phyloP scores from a whole-genome alignment of 768 basidiomycete genomes.

The Neoboletus magnificus region DNA sequence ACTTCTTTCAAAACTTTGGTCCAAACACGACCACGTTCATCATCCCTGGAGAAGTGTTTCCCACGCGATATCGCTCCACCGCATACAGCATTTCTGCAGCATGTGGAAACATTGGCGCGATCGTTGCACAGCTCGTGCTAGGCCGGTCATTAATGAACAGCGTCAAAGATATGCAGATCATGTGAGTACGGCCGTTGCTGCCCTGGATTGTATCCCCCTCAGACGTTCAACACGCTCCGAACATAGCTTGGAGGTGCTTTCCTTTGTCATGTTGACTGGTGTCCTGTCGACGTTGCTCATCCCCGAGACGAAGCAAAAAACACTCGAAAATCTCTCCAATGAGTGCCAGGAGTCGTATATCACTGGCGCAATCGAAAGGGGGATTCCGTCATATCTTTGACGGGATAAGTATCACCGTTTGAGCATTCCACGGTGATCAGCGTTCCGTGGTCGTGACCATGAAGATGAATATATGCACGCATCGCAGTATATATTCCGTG shows the following conservation, averaged over 20 bases:
- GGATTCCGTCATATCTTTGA: constrained; percentile 11
- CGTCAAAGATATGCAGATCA: constrained; percentile 56
- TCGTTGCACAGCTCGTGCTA: constrained; percentile 77
- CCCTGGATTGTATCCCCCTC: background rate
- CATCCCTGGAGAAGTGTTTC: constrained; percentile 75
- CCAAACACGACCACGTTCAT: constrained; percentile 65
- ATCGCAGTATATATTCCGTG: background rate
- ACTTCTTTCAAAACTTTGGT: constrained; percentile 19
- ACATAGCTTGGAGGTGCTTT: constrained; percentile 67
- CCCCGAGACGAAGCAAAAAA: constrained; percentile 70
- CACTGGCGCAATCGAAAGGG: constrained; percentile 12
- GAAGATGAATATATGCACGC: background rate
- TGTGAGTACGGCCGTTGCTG: constrained; percentile 42
- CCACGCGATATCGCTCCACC: constrained; percentile 67
- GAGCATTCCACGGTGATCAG: background rate
- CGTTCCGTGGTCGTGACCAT: too few relatives aligned
- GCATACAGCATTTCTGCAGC: constrained; percentile 80
- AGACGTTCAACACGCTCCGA: background rate
- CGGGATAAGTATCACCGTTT: background rate
- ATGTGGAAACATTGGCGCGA: constrained; percentile 68
- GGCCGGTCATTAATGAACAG: constrained; percentile 54
- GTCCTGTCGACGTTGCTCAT: constrained; percentile 76
- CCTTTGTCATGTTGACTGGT: constrained; percentile 82
- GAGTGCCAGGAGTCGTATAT: constrained; percentile 67
- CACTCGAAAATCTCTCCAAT: constrained; percentile 70